Conservation (phyloP, 2,329 filamentous ascomycete genomes). For the Penicillium sp. region DNA sequence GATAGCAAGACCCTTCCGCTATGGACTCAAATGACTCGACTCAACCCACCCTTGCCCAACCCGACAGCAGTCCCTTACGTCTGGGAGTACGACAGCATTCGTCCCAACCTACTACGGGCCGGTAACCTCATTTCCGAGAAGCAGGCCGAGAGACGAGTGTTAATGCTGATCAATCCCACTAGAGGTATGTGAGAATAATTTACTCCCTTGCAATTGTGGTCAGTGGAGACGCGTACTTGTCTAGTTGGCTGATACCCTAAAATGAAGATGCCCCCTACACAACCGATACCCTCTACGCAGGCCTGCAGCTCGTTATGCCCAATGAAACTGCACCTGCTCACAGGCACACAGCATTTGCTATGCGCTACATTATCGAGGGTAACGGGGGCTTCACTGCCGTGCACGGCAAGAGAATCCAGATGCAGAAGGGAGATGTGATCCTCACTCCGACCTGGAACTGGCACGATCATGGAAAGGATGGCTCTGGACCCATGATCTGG, state of each 20-base stretch:
- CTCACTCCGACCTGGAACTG: conserved; percentile 61
- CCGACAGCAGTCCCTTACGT: conserved; percentile 43
- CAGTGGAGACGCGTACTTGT: not conserved
- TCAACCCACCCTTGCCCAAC: conserved; percentile 51
- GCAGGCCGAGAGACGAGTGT: conserved; percentile 41
- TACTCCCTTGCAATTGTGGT: not conserved
- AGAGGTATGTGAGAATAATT: conserved; percentile 20
- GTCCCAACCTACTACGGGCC: conserved; percentile 36
- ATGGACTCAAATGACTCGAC: conserved; percentile 51
- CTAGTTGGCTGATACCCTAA: not conserved
- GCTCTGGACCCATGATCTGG: conserved; percentile 57
- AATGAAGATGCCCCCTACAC: conserved; percentile 52
- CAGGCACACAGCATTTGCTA: conserved; percentile 57
- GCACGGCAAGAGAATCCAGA: conserved; percentile 54
- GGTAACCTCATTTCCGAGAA: conserved; percentile 39
- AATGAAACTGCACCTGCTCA: conserved; percentile 59
- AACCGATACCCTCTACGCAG: conserved; percentile 60
- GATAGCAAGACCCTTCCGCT: conserved; percentile 39
- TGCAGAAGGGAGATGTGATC: conserved; percentile 57
- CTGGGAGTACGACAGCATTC: conserved; percentile 39
- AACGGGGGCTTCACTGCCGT: conserved; percentile 59
- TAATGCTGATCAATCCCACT: conserved; percentile 45
- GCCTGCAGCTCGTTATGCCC: conserved; percentile 59
- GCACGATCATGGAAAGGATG: conserved; percentile 63
- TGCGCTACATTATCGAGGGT: conserved; percentile 61